Percentiles rank a stretch among this genome's conserved stretches.
These are phyloP conservation scores for Sphaerulina vaccinii DNA, from an alignment of 2,329 filamentous ascomycete species.

Conservation along the genomic window DNA sequence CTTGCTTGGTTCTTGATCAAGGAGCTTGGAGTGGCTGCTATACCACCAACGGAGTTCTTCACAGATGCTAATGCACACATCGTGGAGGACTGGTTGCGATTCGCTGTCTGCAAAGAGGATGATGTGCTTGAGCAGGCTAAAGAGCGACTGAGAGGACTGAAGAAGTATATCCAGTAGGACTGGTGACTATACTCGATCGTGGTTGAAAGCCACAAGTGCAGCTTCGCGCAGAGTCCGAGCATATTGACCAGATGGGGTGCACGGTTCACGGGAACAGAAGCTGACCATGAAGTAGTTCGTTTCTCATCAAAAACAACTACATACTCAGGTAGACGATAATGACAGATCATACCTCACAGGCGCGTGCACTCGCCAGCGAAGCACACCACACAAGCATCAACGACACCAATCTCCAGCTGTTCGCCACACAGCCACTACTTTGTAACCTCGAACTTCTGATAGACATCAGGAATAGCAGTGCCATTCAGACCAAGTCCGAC, in stretches of 20 bases:
- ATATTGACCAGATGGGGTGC: too few species aligned
- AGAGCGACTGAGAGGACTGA: slow-evolving; percentile 50
- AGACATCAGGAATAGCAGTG: background rate
- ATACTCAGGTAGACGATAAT: background rate
- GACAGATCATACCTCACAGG: background rate
- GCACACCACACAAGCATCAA: background rate
- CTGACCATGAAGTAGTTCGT: too few species aligned
- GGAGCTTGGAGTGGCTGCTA: slow-evolving; percentile 91
- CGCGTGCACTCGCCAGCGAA: slow-evolving; percentile 4
- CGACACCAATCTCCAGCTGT: background rate
- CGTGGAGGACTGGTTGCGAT: slow-evolving; percentile 89
- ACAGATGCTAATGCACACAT: slow-evolving; percentile 79
- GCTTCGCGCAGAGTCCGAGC: too few species aligned
- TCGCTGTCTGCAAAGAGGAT: slow-evolving; percentile 95
- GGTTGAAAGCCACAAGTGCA: too few species aligned
- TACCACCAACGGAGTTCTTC: slow-evolving; percentile 96
- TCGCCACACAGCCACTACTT: background rate
- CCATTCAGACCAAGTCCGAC: background rate
- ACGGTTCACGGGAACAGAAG: too few species aligned
- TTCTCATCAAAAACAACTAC: too few species aligned
- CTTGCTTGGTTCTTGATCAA: slow-evolving; percentile 95
- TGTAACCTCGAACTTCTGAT: background rate
- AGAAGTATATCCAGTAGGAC: slow-evolving; percentile 47
- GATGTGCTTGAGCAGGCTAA: slow-evolving; percentile 60
- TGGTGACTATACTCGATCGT: too few species aligned